Evolutionary conservation across 805 yeast genomes (phyloP).

Genomic region (Saturnispora serradocipensis): DNA sequence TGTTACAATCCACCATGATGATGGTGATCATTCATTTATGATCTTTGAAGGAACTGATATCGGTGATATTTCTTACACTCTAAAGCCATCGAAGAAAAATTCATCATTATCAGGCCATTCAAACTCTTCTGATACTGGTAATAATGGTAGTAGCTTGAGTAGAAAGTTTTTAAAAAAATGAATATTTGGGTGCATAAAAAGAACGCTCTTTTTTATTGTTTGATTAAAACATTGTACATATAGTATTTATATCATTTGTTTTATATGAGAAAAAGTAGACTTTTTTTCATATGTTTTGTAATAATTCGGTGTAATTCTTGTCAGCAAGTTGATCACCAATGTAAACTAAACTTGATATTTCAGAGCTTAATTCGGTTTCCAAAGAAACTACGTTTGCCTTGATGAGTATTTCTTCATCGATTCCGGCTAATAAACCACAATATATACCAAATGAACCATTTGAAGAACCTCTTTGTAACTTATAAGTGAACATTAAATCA

Average conservation of each 20-base stretch:
- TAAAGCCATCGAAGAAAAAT: conserved; percentile 28
- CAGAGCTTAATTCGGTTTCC: conserved; percentile 13
- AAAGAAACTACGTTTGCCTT: conserved; percentile 34
- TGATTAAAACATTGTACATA: neutral
- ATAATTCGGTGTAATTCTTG: conserved; percentile 10
- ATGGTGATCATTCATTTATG: conserved; percentile 39
- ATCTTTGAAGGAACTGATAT: conserved; percentile 39
- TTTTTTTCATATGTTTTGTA: conserved; percentile 15
- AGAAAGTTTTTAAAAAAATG: conserved; percentile 25
- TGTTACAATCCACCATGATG: conserved; percentile 75
- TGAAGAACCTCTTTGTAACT: conserved; percentile 40
- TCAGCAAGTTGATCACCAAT: neutral
- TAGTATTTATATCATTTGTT: neutral
- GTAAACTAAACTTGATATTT: neutral
- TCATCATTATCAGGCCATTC: conserved; percentile 17
- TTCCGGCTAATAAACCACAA: conserved; percentile 69
- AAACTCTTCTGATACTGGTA: conserved; percentile 3
- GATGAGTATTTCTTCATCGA: conserved; percentile 39
- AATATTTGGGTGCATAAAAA: neutral
- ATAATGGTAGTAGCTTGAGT: conserved; percentile 3
- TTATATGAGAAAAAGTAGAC: neutral
- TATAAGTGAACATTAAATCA: conserved; percentile 44
- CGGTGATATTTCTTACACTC: conserved; percentile 49
- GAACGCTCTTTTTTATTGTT: neutral
- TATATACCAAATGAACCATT: conserved; percentile 73